A percentile compares a stretch with the other conserved stretches of the same genome.
Conservation (phyloP, 2,329 filamentous ascomycete genomes). For the Diaporthe destruens region DNA sequence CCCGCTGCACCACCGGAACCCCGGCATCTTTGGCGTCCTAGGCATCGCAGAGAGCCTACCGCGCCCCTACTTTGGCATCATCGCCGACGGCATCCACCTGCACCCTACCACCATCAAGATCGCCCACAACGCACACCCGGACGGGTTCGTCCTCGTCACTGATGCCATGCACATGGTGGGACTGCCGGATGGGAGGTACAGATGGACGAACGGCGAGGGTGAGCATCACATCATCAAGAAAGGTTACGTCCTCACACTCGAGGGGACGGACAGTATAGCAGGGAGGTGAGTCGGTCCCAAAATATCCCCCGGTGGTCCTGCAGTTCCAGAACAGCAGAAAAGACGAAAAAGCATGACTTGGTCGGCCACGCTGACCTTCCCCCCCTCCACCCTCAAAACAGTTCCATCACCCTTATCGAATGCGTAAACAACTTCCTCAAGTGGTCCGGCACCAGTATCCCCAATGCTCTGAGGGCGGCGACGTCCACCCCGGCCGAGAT, state of each 20-base stretch:
- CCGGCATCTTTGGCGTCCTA: slow-evolving; percentile 88
- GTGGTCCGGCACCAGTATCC: slow-evolving; percentile 77
- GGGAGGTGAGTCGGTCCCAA: slow-evolving; percentile 69
- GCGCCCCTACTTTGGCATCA: slow-evolving; percentile 87
- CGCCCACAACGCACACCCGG: slow-evolving; percentile 86
- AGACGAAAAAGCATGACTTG: background rate
- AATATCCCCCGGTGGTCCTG: background rate
- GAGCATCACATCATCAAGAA: slow-evolving; percentile 75
- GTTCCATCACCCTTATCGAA: slow-evolving; percentile 80
- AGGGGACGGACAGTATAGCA: slow-evolving; percentile 83
- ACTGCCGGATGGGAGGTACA: slow-evolving; percentile 84
- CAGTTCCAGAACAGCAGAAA: background rate
- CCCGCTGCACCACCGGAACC: slow-evolving; percentile 90
- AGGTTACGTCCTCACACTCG: slow-evolving; percentile 78
- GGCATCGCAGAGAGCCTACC: slow-evolving; percentile 71
- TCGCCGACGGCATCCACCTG: slow-evolving; percentile 90
- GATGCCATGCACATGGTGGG: slow-evolving; percentile 93
- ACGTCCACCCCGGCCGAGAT: slow-evolving; percentile 83
- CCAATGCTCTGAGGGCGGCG: slow-evolving; percentile 78
- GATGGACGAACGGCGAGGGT: slow-evolving; percentile 82
- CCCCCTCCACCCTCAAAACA: slow-evolving; percentile 46
- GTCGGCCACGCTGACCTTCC: slow-evolving; percentile 25
- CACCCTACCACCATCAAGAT: slow-evolving; percentile 92
- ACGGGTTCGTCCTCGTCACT: slow-evolving; percentile 89
- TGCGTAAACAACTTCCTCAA: slow-evolving; percentile 85